Base-by-base conservation (phyloP, 345 rosid species). In the Carallia brachiata region DNA sequence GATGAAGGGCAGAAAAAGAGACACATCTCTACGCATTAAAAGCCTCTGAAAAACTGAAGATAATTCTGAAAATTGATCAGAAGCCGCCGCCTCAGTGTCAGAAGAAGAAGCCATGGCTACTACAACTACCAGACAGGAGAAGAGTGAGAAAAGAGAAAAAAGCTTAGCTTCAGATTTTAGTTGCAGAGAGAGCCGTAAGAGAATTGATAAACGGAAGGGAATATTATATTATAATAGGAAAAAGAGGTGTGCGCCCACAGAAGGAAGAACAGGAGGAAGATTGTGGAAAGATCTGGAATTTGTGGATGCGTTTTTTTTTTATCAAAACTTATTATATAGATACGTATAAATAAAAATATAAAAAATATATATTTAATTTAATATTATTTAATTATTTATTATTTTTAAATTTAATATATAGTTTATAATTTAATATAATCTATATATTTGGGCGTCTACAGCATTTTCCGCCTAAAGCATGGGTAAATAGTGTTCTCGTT, bases 1-100 rank as follows among this genome's bases (percentile, higher is more conserved):
- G 56, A 89, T 19, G 69, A 85, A 74, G 6, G 93, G 90, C 5
- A 82, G 36, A 60, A 84, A 73, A 57, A 80, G 6, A 34, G 84
- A 73, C 63, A 84, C 69, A 55, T 83, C 85, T 68, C 85, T 74
- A 8, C 80, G 70, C 65, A 76, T 75, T 8, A 80, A 56, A 7
- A 77, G 34, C 32, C 86, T 80, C 50, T 81, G 84, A 47, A 84
- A 66, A 56, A 83, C 52, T 30, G 90, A 76, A 30, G 86, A 74
- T 1, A 61, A 39, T 52, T 66, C 67, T 52, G 67, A 53, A 23
- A 56, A 56, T 9, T 56, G 23, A 23, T 23, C 23, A 23, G 23
- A 23, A 23, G 23, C 60, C 23, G 60, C 32, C 2, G 18, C 6
- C 7, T 73, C 47, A 5, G 55, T 1, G 9, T 61, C 58, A 34